These are phyloP conservation scores for Globisporangium emineosum DNA, from an alignment of 352 stramenopile genomes.

Conservation along the genomic window DNA sequence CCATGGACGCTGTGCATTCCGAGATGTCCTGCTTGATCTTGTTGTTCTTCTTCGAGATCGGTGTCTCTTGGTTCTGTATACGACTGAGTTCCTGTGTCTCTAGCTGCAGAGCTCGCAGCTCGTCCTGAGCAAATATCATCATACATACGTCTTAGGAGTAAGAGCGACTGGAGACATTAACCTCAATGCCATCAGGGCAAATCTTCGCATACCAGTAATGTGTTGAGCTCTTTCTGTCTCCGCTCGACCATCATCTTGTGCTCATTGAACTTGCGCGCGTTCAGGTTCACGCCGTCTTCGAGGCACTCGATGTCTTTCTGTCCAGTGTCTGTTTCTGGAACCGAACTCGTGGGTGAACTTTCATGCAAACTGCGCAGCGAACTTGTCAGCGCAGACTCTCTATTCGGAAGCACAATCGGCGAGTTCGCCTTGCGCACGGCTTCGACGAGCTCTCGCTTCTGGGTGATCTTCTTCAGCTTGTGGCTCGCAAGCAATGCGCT, in stretches of 20 bases:
- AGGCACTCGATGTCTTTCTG: slow-evolving; percentile 61
- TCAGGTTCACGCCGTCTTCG: slow-evolving; percentile 68
- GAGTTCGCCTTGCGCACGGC: slow-evolving; percentile 73
- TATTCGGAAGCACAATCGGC: slow-evolving; percentile 50
- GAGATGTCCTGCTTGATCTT: slow-evolving; percentile 67
- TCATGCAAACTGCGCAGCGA: slow-evolving; percentile 31
- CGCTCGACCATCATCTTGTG: slow-evolving; percentile 63
- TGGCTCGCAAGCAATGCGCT: slow-evolving; percentile 18
- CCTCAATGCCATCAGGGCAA: not conserved
- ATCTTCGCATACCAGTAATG: slow-evolving; percentile 34
- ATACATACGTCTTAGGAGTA: not conserved
- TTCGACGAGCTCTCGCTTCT: slow-evolving; percentile 74
- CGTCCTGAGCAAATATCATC: slow-evolving; percentile 40
- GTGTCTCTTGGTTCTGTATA: slow-evolving; percentile 78
- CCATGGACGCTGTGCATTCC: slow-evolving; percentile 66
- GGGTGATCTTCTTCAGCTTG: slow-evolving; percentile 73
- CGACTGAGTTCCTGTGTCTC: slow-evolving; percentile 66
- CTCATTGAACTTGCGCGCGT: slow-evolving; percentile 80
- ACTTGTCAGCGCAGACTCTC: slow-evolving; percentile 30
- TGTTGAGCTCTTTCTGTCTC: slow-evolving; percentile 61
- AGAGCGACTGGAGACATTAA: not conserved
- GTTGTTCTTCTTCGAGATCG: slow-evolving; percentile 67
- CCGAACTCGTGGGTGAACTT: slow-evolving; percentile 9
- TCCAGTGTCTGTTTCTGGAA: slow-evolving; percentile 38
- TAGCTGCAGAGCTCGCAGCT: slow-evolving; percentile 62